Evolutionary conservation across 441 rosid species (phyloP), one percentile per base, ranked within the genome.

Genomic region (Populus hybrid): DNA sequence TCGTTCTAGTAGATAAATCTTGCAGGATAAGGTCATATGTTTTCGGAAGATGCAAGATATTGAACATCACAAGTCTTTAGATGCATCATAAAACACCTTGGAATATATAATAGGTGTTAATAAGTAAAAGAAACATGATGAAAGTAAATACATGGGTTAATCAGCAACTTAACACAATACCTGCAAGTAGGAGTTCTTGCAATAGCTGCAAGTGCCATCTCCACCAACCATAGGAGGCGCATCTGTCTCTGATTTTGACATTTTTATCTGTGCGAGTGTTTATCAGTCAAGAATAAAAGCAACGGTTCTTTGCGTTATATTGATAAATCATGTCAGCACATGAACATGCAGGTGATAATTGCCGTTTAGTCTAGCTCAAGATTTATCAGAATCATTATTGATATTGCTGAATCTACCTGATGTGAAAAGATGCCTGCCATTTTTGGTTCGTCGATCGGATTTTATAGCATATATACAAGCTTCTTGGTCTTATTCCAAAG

Each of bases 101-200:
- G 38, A 35, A 35, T 35, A 5, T 35, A 5, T 35, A 3, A 7
- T 5, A 35, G 38, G 6, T 5, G 6, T 35, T 35, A 35, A 42
- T 4, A 42, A 42, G 50, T 42, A 42, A 42, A 42, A 10, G 59
- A 50, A 16, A 50, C 1, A 18, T 16, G 32, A 46, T 46, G 57
- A 46, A 14, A 46, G 20, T 46, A 46, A 14, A 46, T 46, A 14
- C 57, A 46, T 0, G 57, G 18, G 57, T 14, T 46, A 46, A 46
- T 46, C 57, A 71, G 65, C 74, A 46, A 20, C n/a, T 50, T 50
- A 50, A 46, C 12, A 30, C 10, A 46, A 74, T 38, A 79, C 74
- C 81, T 79, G 81, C 10, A 50, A 20, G 81, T 4, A 16, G 16
- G 81, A 79, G 34, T 79, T 79, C 5, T 59, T 75, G 73, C 24